phyloP scores from a whole-genome alignment of 768 basidiomycete genomes.

The Stropharia rugosoannulata region DNA sequence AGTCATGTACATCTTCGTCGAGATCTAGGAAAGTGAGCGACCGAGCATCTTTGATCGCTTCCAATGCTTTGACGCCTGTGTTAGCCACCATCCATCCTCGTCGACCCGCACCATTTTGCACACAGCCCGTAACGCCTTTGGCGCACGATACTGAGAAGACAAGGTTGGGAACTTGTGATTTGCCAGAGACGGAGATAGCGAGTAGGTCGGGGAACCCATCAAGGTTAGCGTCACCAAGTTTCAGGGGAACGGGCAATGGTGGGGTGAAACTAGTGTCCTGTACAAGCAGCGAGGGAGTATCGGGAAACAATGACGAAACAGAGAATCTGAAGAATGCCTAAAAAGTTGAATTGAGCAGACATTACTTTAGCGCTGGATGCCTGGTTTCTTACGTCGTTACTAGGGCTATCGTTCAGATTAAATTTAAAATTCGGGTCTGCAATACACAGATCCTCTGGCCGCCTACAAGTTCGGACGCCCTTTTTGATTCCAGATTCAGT shows the following conservation, averaged over 20 bases:
- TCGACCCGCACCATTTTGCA: slow-evolving; percentile 43
- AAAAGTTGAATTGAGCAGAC: background rate
- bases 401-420: slow-evolving; percentile 49
- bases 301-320: slow-evolving; percentile 56
- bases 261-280: slow-evolving; percentile 66
- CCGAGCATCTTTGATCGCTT: slow-evolving; percentile 73
- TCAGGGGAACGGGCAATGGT: slow-evolving; percentile 71
- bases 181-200: slow-evolving; percentile 45
- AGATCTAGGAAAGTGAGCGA: slow-evolving; percentile 84
- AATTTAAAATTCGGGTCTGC: slow-evolving; percentile 82
- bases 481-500: slow-evolving; percentile 48
- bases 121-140: slow-evolving; percentile 57
- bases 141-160: slow-evolving; percentile 64
- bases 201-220: slow-evolving; percentile 95
- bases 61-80: slow-evolving; percentile 60
- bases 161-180: slow-evolving; percentile 55
- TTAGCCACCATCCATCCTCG: slow-evolving; percentile 63
- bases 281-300: slow-evolving; percentile 60
- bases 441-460: slow-evolving; percentile 77
- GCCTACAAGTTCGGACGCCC: slow-evolving; percentile 62
- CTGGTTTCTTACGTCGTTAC: slow-evolving; percentile 47
- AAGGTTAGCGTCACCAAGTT: slow-evolving; percentile 86
- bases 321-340: slow-evolving; percentile 72
- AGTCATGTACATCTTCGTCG: slow-evolving; percentile 84
- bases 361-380: background rate